A percentile compares a stretch with the other conserved stretches of the same genome.
Evolutionary conservation across 352 stramenopile species (phyloP).

Genomic region (Globisporangium lucens): DNA sequence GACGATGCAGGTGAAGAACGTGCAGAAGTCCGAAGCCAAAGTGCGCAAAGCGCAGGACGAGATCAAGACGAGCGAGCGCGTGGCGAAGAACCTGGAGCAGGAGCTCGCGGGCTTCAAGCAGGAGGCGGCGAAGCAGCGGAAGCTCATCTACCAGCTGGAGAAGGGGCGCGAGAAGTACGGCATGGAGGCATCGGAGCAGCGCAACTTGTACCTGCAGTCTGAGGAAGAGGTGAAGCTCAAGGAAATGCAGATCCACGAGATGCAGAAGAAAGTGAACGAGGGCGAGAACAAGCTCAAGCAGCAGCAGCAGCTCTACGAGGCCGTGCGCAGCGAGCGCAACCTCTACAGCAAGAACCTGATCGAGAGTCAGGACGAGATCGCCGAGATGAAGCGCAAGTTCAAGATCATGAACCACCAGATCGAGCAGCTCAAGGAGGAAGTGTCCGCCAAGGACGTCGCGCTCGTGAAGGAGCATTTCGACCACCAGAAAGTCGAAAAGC

Average conservation of each 20-base stretch:
- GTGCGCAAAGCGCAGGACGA: slow-evolving; percentile 87
- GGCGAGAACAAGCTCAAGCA: slow-evolving; percentile 94
- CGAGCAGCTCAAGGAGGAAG: slow-evolving; percentile 96
- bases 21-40: slow-evolving; percentile 80
- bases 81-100: slow-evolving; percentile 85
- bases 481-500: slow-evolving; percentile 93
- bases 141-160: slow-evolving; percentile 91
- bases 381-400: slow-evolving; percentile 96
- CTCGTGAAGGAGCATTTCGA: slow-evolving; percentile 97
- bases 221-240: slow-evolving; percentile 83
- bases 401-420: slow-evolving; percentile 97
- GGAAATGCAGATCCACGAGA: slow-evolving; percentile 78
- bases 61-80: slow-evolving; percentile 90
- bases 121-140: slow-evolving; percentile 86
- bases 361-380: slow-evolving; percentile 95
- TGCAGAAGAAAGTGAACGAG: slow-evolving; percentile 88
- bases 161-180: slow-evolving; percentile 93
- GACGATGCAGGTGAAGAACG: slow-evolving; percentile 78
- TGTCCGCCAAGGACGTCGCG: slow-evolving; percentile 92
- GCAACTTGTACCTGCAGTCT: slow-evolving; percentile 77
- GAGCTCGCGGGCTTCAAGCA: slow-evolving; percentile 81
- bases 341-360: slow-evolving; percentile 96
- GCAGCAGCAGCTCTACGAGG: slow-evolving; percentile 96
- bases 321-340: slow-evolving; percentile 92
- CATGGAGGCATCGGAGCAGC: slow-evolving; percentile 82